phyloP scores from a whole-genome alignment of 163 green algal genomes.

The Picocystis sp. region DNA sequence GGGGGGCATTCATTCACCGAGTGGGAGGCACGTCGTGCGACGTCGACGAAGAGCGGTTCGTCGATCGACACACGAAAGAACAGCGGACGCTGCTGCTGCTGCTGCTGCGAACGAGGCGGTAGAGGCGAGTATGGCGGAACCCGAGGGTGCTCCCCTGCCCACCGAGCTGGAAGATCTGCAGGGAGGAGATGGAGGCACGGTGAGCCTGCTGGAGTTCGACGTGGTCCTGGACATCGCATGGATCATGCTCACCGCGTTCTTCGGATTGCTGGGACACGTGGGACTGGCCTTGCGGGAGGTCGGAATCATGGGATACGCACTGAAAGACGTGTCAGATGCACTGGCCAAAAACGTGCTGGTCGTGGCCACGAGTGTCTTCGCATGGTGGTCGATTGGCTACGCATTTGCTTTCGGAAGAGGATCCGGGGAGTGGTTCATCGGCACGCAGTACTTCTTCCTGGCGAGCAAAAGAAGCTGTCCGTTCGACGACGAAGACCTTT shows the following conservation, averaged over 20 bases:
- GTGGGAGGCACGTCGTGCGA: no score
- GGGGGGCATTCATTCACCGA: no score
- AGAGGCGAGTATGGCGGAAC: no score
- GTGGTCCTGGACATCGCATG: not conserved
- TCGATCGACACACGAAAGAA: no score
- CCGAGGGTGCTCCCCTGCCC: no score
- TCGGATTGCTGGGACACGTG: not conserved
- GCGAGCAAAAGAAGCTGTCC: not conserved
- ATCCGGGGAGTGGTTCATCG: conserved; percentile 2
- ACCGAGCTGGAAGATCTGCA: no score
- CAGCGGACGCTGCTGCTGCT: no score
- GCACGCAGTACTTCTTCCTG: conserved; percentile 4
- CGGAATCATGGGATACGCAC: conserved; percentile 39
- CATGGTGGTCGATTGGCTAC: conserved; percentile 46
- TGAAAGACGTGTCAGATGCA: conserved; percentile 38
- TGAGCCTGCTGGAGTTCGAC: not conserved
- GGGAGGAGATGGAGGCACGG: not conserved
- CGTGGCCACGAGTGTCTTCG: conserved; percentile 32
- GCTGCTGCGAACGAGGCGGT: no score
- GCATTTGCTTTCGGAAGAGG: conserved; percentile 32
- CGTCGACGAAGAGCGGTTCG: no score
- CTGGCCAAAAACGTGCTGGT: conserved; percentile 54
- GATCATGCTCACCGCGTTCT: conserved; percentile 1
- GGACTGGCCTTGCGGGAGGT: conserved; percentile 43
- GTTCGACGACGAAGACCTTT: conserved; percentile 3